These are phyloP conservation scores for Cunninghamia lanceolata DNA, from an alignment of 75 land plant genomes.

Conservation along the genomic window DNA sequence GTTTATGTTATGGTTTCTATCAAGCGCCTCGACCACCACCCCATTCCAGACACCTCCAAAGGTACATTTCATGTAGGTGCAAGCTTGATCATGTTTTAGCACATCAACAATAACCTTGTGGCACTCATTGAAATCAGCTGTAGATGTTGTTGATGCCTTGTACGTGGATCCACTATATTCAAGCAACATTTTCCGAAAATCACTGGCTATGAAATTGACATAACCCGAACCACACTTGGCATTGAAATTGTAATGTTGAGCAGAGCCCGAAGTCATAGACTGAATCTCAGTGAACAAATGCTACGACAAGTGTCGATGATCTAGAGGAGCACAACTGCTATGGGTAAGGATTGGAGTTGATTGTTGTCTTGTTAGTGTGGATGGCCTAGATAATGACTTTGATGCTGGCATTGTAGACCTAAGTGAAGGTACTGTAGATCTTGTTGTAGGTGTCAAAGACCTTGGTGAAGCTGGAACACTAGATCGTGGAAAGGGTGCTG, in stretches of 20 bases:
- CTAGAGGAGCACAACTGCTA: conserved; percentile 44
- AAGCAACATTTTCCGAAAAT: conserved; percentile 43
- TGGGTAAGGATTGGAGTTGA: conserved; percentile 21
- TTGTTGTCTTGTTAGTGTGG: conserved; percentile 45
- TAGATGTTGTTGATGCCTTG: conserved; percentile 41
- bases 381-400: conserved; percentile 48
- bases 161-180: conserved; percentile 55
- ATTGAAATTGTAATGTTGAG: conserved; percentile 35
- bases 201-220: conserved; percentile 30
- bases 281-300: conserved; percentile 32
- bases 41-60: conserved; percentile 97
- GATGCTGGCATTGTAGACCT: conserved; percentile 36
- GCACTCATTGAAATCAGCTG: conserved; percentile 52
- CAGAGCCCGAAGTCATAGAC: conserved; percentile 40
- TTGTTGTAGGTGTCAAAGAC: background rate
- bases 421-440: conserved; percentile 37
- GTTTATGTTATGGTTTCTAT: too few relatives aligned
- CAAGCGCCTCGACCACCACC: too few relatives aligned
- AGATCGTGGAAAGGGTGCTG: too few relatives aligned
- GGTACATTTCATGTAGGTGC: conserved; percentile 79
- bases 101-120: conserved; percentile 43
- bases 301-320: conserved; percentile 37
- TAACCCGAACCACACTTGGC: conserved; percentile 18
- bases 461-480: too few relatives aligned
- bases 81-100: conserved; percentile 61